Conservation (phyloP, 495 filamentous ascomycete species). For the Tuber microsphaerosporum region DNA sequence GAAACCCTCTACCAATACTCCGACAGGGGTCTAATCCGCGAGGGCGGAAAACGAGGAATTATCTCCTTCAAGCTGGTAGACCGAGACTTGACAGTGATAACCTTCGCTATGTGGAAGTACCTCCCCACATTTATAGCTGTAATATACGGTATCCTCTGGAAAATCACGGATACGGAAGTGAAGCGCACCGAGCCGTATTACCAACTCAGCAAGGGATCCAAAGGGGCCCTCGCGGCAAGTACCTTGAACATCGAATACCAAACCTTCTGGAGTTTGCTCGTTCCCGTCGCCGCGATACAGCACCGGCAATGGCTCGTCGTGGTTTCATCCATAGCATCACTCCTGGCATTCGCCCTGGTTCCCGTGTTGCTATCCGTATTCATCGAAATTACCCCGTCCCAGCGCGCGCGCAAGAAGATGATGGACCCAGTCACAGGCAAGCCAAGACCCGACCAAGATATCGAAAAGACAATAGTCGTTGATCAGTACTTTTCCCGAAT, state of each 20-base stretch:
- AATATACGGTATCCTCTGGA: constrained; percentile 66
- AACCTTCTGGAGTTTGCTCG: constrained; percentile 56
- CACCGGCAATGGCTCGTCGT: constrained; percentile 61
- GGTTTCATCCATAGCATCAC: constrained; percentile 53
- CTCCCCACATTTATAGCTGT: constrained; percentile 62
- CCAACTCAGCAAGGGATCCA: constrained; percentile 56
- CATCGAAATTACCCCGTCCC: constrained; percentile 49
- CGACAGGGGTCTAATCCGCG: constrained; percentile 43
- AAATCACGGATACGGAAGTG: constrained; percentile 66
- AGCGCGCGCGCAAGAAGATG: constrained; percentile 42
- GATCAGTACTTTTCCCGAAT: constrained; percentile 55
- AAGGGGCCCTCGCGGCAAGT: constrained; percentile 58
- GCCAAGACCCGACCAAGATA: constrained; percentile 13
- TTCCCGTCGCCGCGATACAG: constrained; percentile 55
- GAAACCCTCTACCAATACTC: constrained; percentile 60
- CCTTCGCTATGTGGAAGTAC: constrained; percentile 67
- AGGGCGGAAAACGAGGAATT: constrained; percentile 39
- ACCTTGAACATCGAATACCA: constrained; percentile 68
- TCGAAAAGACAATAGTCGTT: constrained; percentile 51
- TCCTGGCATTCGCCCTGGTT: constrained; percentile 58
- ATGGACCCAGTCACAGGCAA: constrained; percentile 25
- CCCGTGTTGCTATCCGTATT: constrained; percentile 57
- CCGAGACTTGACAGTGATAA: constrained; percentile 46
- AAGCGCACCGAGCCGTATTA: constrained; percentile 69
- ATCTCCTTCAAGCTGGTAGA: constrained; percentile 50